Percentiles rank a stretch among this genome's conserved stretches.
phyloP scores from a whole-genome alignment of 345 rosid genomes.

The Pistacia integerrima region DNA sequence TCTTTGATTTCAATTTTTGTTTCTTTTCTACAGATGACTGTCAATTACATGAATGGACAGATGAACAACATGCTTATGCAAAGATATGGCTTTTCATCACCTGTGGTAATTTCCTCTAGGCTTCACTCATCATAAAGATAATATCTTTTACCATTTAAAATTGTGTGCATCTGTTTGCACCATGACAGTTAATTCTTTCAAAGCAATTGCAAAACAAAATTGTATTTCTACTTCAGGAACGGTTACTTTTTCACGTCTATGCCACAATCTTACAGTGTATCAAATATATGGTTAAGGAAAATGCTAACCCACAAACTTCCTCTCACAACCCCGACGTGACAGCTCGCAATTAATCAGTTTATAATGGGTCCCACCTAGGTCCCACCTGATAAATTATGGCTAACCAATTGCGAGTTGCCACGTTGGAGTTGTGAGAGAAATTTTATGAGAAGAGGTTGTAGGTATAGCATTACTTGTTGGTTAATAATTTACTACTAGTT shows the following conservation, averaged over 20 bases:
- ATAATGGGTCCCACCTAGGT: too few relatives aligned
- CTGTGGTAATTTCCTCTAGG: conserved; percentile 58
- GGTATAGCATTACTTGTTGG: neutral
- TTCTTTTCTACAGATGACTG: conserved; percentile 62
- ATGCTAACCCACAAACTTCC: too few relatives aligned
- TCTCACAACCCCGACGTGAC: too few relatives aligned
- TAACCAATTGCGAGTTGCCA: too few relatives aligned
- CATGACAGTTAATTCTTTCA: neutral
- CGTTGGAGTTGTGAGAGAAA: too few relatives aligned
- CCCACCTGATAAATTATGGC: too few relatives aligned
- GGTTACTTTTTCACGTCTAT: too few relatives aligned
- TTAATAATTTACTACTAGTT: neutral
- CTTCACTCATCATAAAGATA: neutral
- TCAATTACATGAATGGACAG: conserved; percentile 72
- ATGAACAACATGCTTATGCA: conserved; percentile 70
- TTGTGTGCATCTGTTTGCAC: conserved; percentile 5
- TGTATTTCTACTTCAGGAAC: neutral
- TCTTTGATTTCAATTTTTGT: neutral
- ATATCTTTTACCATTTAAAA: neutral
- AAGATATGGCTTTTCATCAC: conserved; percentile 91
- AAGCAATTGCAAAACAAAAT: neutral
- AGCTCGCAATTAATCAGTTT: too few relatives aligned
- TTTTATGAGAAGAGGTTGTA: too few relatives aligned
- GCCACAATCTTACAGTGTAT: neutral
- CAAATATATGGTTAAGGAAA: neutral